Base-by-base conservation (phyloP, 2,329 filamentous ascomycete genomes). In the Pseudogymnoascus pannorum region DNA sequence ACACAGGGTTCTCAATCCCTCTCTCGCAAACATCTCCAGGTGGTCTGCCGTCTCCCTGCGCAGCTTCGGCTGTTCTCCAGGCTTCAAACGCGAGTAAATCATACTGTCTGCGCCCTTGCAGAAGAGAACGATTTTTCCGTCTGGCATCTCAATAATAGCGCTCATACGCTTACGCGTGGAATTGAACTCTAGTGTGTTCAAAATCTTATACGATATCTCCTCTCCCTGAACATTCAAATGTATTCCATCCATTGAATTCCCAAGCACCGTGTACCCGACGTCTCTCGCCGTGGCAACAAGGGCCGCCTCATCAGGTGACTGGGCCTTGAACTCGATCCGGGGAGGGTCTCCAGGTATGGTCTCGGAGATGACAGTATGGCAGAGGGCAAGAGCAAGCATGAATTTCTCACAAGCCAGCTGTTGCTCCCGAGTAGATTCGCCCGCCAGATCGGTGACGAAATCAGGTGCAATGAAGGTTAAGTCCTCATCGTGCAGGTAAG, bases 81-180 rank as follows among this genome's bases (percentile, higher is more conserved):
- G 85, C 75, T 87, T 90, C 63, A 99, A 79, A 6, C 94, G 88
- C 5, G 92, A 92, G 74, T 97, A 99, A 66, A 99, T 97, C 69
- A 97, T 89, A 70, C 91, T 97, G 73, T 99, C 94, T 29, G 94
- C 94, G 66, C 94, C 94, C 77, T 99, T 99, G 80, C 94, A 99
- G 75, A 95, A 96, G 1, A 99, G 81, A 60, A 93, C 81, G 64
- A 99, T 97, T 62, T 82, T 87, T 40, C 89, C 88, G 73, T 97
- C 86, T 0, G 94, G 93, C 92, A 97, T 96, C 62, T 89, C 85
- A 58, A 99, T 87, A 67, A 99, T 97, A 1, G 92, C 91, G 75
- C 92, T 97, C 94, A 99, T 99, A 67, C 94, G 86, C 77, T 99
- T 99, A 70, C 94, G 85, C 40, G 88, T 92, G 0, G 93, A 97